Conservation (phyloP, 805 yeast species). For the Wickerhamiella spandovensis region DNA sequence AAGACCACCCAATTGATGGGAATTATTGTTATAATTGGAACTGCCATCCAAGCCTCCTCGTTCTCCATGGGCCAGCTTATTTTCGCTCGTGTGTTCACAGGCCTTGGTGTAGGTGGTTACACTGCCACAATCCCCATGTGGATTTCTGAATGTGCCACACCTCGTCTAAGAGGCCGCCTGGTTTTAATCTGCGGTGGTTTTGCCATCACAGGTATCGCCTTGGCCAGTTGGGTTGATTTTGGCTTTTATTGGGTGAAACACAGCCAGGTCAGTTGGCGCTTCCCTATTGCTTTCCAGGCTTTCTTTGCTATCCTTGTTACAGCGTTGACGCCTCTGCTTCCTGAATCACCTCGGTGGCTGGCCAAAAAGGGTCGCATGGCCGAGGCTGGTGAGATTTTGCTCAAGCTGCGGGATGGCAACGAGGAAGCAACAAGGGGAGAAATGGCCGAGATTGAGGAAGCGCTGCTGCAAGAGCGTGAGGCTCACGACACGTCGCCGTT, state of each 20-base stretch:
- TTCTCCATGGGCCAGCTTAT: slow-evolving; percentile 49
- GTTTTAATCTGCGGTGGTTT: slow-evolving; percentile 54
- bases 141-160: slow-evolving; percentile 54
- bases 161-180: slow-evolving; percentile 46
- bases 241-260: slow-evolving; percentile 46
- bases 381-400: slow-evolving; percentile 16
- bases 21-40: slow-evolving; percentile 41
- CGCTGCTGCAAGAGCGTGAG: slow-evolving; percentile 7
- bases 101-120: slow-evolving; percentile 57
- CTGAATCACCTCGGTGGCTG: slow-evolving; percentile 40
- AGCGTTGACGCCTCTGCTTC: slow-evolving; percentile 28
- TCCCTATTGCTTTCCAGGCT: slow-evolving; percentile 49
- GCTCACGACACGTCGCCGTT: slow-evolving; percentile 10
- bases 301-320: slow-evolving; percentile 35
- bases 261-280: slow-evolving; percentile 48
- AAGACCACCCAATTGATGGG: slow-evolving; percentile 33
- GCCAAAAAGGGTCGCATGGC: slow-evolving; percentile 17
- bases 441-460: slow-evolving; percentile 11
- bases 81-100: slow-evolving; percentile 51
- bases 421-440: slow-evolving; percentile 9
- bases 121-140: slow-evolving; percentile 66
- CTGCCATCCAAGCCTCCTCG: slow-evolving; percentile 41
- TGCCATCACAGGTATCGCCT: slow-evolving; percentile 51
- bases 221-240: slow-evolving; percentile 57
- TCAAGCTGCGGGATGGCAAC: slow-evolving; percentile 8